Percentiles rank a stretch among this genome's conserved stretches.
Evolutionary conservation across 2,329 filamentous ascomycete genomes (phyloP).

Genomic region (Sphaerulina musiva): DNA sequence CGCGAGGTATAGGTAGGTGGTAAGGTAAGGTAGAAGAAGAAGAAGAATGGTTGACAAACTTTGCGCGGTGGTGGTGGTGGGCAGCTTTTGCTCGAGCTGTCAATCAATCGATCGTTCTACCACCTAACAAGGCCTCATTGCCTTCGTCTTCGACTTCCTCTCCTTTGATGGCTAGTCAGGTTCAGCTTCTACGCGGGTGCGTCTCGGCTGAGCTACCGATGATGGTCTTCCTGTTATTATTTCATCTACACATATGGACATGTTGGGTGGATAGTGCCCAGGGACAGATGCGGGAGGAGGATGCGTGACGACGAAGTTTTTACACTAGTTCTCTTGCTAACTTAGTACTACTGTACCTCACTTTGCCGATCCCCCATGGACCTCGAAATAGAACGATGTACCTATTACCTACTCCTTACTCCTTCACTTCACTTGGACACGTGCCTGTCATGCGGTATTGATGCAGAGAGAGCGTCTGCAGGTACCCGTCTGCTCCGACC

Average conservation of each 20-base stretch:
- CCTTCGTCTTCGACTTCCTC: not conserved
- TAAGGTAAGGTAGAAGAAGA: too few species aligned
- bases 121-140: too few species aligned
- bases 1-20: not conserved
- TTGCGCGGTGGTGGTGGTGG: not conserved
- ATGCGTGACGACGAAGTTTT: slow-evolving; percentile 2
- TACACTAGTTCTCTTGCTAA: not conserved
- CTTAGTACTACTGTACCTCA: too few species aligned
- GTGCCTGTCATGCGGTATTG: not conserved
- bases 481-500: slow-evolving; percentile 3
- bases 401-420: too few species aligned
- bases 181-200: slow-evolving; percentile 3
- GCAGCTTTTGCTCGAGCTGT: too few species aligned
- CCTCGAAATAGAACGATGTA: too few species aligned
- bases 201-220: slow-evolving; percentile 1
- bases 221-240: not conserved
- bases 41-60: not conserved
- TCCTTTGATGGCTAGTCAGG: slow-evolving; percentile 1
- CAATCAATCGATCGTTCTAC: too few species aligned
- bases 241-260: too few species aligned
- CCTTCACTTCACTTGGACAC: not conserved
- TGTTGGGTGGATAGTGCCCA: too few species aligned
- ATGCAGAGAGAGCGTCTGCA: not conserved
- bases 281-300: not conserved
- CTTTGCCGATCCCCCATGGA: not conserved